Percentiles rank a stretch among this genome's conserved stretches.
Evolutionary conservation across 768 basidiomycete genomes (phyloP).

Genomic region (Leccinum subgranulosum): DNA sequence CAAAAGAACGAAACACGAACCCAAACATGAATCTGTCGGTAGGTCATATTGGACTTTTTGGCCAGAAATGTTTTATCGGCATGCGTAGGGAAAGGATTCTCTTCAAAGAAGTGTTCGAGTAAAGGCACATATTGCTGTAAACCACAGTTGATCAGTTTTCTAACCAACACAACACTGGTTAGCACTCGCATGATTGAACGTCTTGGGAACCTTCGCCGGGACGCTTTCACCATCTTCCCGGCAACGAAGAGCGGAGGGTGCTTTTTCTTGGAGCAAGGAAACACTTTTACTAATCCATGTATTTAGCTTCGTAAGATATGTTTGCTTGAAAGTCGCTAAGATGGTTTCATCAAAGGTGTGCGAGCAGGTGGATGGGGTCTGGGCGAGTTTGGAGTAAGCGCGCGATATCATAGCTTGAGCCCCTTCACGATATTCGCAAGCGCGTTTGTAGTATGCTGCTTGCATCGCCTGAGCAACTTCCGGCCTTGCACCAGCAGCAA

Average conservation of each 20-base stretch:
- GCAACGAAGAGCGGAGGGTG: not conserved
- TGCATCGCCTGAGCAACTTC: constrained; percentile 1
- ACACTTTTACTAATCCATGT: not conserved
- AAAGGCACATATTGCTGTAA: not conserved
- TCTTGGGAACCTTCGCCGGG: not conserved
- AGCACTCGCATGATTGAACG: not conserved
- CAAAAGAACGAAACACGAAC: not conserved
- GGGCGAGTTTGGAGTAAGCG: constrained; percentile 1
- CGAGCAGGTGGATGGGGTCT: not conserved
- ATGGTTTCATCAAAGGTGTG: not conserved
- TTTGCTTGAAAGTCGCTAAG: constrained; percentile 1
- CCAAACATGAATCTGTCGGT: constrained; percentile 7
- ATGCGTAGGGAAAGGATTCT: not conserved
- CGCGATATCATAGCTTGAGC: not conserved
- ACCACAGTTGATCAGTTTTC: not conserved
- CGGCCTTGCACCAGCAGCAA: constrained; percentile 2
- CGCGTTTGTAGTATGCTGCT: not conserved
- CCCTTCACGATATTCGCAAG: constrained; percentile 3
- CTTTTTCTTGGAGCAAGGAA: not conserved
- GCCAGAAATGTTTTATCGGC: constrained; percentile 3
- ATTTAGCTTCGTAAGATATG: constrained; percentile 1
- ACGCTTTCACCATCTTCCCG: not conserved
- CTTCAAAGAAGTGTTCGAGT: constrained; percentile 5
- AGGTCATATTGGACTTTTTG: constrained; percentile 1
- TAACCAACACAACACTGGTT: not conserved